Base-by-base conservation (phyloP, 2,329 filamentous ascomycete genomes). In the Pezicula neosporulosa region DNA sequence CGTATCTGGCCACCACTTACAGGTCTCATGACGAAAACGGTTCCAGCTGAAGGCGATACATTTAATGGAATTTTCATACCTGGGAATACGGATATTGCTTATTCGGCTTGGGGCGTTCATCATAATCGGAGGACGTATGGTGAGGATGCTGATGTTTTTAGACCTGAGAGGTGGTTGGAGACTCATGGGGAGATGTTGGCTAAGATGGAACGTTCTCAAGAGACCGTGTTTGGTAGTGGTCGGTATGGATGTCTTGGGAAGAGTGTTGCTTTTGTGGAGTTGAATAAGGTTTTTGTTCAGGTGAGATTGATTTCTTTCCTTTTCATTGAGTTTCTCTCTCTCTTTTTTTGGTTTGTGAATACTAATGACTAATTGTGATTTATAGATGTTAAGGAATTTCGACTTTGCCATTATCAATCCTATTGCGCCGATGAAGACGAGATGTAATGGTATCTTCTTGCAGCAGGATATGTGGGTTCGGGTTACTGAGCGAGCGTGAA, bases 211-310 rank as follows among this genome's bases (percentile, higher is more conserved):
- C 60, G 63, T 35, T 69, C 68, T 3, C 64, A 70, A 39, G 73
- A 75, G 41, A 59, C 72, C 77, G 28, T 30, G 8, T 30, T 30
- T 30, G 28, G 28, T 30, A 77, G 57, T 6, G 74, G 75, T 0
- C 67, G 68, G 30, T 73, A 66, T 51, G 60, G 66, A 56, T 77
- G 75, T 54, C 59, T 77, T 13, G 75, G 75, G 12, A 72, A 68
- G 57, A 61, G 70, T 0, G 72, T 78, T 49, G 75, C 75, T 1
- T 57, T 73, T 50, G 74, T 77, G 67, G 75, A 77, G 60, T 56
- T 77, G 39, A 68, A 74, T 55, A 78, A 78, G 55, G 66, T 68
- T 4, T 59, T 75, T 37, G 69, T 73, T 13, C 72, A 75, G 70
- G 74, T 76, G 61, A 49, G 66, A 61, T 60, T 21, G 21, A 21